A percentile compares a stretch with the other conserved stretches of the same genome.
Conservation (phyloP, 495 filamentous ascomycete genomes). For the Talaromyces borbonicus region DNA sequence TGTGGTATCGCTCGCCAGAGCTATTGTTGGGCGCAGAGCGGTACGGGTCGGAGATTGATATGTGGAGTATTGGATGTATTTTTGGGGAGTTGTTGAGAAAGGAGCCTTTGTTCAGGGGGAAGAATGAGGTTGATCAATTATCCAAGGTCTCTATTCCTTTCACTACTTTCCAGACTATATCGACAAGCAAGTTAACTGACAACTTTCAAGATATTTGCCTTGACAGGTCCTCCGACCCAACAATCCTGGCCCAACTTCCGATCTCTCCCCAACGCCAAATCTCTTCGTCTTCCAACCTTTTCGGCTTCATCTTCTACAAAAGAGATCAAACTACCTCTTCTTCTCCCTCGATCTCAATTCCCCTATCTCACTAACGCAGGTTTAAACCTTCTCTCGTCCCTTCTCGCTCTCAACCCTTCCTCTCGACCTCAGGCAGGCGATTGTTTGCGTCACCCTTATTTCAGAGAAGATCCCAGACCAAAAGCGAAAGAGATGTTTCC, state of each 20-base stretch:
- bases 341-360: constrained; percentile 58
- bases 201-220: constrained; percentile 71
- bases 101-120: constrained; percentile 78
- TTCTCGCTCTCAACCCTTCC: constrained; percentile 70
- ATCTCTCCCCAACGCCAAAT: constrained; percentile 79
- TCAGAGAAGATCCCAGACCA: constrained; percentile 77
- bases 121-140: constrained; percentile 87
- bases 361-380: constrained; percentile 73
- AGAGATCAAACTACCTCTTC: constrained; percentile 14
- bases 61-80: constrained; percentile 96
- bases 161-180: constrained; percentile 7
- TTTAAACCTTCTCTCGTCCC: constrained; percentile 49
- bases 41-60: constrained; percentile 74
- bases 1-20: constrained; percentile 94
- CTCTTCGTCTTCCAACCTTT: constrained; percentile 60
- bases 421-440: constrained; percentile 58
- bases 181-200: constrained; percentile 1
- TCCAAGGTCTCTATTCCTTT: constrained; percentile 32
- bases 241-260: constrained; percentile 81
- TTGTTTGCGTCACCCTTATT: constrained; percentile 72
- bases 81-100: constrained; percentile 85
- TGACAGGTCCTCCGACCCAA: constrained; percentile 83
- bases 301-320: constrained; percentile 10
- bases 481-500: constrained; percentile 83
- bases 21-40: constrained; percentile 71